Percentiles rank a stretch among this genome's conserved stretches.
phyloP scores from a whole-genome alignment of 2,329 filamentous ascomycete genomes.

The Curvularia spicifera region DNA sequence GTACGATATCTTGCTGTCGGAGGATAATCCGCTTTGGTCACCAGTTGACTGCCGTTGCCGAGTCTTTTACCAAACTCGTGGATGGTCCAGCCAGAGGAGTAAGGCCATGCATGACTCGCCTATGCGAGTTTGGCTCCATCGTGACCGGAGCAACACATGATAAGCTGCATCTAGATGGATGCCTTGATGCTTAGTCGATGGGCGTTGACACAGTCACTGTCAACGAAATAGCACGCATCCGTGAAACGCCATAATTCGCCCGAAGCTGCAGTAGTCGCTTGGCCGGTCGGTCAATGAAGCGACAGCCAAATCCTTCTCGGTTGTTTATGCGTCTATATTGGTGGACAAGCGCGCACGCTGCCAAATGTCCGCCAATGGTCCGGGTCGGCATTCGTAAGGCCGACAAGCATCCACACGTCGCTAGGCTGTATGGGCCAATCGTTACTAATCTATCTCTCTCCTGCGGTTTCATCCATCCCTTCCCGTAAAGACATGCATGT shows the following conservation, averaged over 20 bases:
- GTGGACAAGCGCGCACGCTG: constrained; percentile 22
- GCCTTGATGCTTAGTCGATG: neutral
- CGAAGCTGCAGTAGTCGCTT: constrained; percentile 11
- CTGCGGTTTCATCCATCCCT: constrained; percentile 7
- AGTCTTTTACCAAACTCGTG: constrained; percentile 8
- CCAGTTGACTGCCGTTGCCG: constrained; percentile 23
- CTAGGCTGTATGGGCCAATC: constrained; percentile 3
- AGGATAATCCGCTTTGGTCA: constrained; percentile 17
- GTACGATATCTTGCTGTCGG: constrained; percentile 16
- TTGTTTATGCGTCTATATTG: constrained; percentile 23
- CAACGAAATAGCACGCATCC: constrained; percentile 13
- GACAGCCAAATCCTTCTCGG: constrained; percentile 20
- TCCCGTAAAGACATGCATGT: neutral
- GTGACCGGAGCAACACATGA: constrained; percentile 9
- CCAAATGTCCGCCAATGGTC: constrained; percentile 33
- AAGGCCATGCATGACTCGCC: constrained; percentile 17
- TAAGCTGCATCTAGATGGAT: constrained; percentile 11
- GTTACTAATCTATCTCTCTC: neutral
- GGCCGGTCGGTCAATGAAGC: constrained; percentile 15
- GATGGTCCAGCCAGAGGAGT: constrained; percentile 10
- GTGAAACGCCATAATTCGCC: constrained; percentile 13
- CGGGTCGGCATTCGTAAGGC: constrained; percentile 1
- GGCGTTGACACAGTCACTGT: constrained; percentile 14
- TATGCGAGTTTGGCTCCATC: constrained; percentile 29
- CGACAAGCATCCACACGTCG: constrained; percentile 5